A percentile compares a stretch with the other conserved stretches of the same genome.
phyloP scores from a whole-genome alignment of 106 monocot genomes.

The Xerophyta viscosa region DNA sequence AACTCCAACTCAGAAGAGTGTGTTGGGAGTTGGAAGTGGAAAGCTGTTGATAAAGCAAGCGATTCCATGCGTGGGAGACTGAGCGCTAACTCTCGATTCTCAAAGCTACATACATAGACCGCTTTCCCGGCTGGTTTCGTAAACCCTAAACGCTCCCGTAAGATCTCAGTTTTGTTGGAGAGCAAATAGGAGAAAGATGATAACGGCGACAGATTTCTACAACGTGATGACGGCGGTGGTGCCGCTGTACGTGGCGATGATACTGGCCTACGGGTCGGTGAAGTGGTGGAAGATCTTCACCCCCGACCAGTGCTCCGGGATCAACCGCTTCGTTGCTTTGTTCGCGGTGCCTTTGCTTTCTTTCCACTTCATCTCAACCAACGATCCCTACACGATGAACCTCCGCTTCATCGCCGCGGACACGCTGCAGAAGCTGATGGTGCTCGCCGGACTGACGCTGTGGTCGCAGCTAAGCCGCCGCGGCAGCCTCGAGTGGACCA shows the following conservation, averaged over 20 bases:
- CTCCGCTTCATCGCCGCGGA: conserved; percentile 66
- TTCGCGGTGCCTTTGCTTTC: conserved; percentile 62
- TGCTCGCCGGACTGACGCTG: conserved; percentile 31
- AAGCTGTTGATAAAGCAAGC: no score
- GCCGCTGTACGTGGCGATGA: conserved; percentile 50
- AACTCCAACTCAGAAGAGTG: no score
- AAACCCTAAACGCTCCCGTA: no score
- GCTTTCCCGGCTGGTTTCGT: no score
- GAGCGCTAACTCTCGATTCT: no score
- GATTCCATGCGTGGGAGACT: no score
- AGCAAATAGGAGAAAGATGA: no score
- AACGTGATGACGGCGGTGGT: no score
- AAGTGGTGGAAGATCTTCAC: conserved; percentile 48
- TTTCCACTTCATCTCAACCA: conserved; percentile 62
- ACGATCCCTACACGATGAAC: conserved; percentile 64
- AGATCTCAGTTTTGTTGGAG: no score
- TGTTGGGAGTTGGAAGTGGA: no score
- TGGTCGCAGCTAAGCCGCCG: conserved; percentile 42
- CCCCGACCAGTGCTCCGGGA: conserved; percentile 38
- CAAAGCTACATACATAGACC: no score
- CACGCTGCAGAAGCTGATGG: conserved; percentile 64
- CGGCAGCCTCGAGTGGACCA: conserved; percentile 70
- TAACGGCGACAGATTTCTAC: no score
- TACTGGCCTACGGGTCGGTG: conserved; percentile 42
- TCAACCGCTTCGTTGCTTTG: conserved; percentile 44